Conservation (phyloP, 495 filamentous ascomycete genomes). For the Xylaria nigripes region DNA sequence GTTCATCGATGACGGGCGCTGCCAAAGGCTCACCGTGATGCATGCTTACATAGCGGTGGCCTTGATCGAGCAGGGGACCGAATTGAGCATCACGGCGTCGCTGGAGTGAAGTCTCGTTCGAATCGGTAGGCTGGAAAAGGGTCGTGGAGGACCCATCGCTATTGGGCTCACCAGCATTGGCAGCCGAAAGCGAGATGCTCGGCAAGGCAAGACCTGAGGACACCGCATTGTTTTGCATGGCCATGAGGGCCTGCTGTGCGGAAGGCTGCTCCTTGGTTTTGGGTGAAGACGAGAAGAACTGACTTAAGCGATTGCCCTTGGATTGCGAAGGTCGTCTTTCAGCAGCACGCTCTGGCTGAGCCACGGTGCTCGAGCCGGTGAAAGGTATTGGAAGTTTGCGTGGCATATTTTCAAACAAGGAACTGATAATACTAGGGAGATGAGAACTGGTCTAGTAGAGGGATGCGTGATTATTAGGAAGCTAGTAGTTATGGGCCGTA, state of each 20-base stretch:
- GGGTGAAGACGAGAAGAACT: slow-evolving; percentile 59
- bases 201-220: slow-evolving; percentile 72
- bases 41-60: slow-evolving; percentile 78
- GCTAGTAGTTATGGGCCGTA: background rate
- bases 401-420: slow-evolving; percentile 34
- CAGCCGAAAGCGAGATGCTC: slow-evolving; percentile 86
- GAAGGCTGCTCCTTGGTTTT: slow-evolving; percentile 55
- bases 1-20: slow-evolving; percentile 86
- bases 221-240: slow-evolving; percentile 52
- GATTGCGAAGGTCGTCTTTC: slow-evolving; percentile 50
- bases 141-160: slow-evolving; percentile 67
- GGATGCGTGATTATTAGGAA: slow-evolving; percentile 6
- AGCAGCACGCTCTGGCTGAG: slow-evolving; percentile 30
- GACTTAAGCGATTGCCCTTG: slow-evolving; percentile 48
- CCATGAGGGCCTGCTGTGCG: slow-evolving; percentile 51
- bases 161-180: slow-evolving; percentile 63
- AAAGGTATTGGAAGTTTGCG: slow-evolving; percentile 40
- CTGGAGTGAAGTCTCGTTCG: slow-evolving; percentile 66
- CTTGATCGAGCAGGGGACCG: slow-evolving; percentile 69
- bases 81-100: slow-evolving; percentile 85
- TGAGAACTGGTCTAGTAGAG: slow-evolving; percentile 2
- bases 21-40: slow-evolving; percentile 70
- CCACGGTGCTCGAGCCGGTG: slow-evolving; percentile 23
- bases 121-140: slow-evolving; percentile 85
- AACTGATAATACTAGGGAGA: slow-evolving; percentile 12